A percentile compares a stretch with the other conserved stretches of the same genome.
Conservation (phyloP, 352 stramenopile genomes). For the Pythium monospermum region DNA sequence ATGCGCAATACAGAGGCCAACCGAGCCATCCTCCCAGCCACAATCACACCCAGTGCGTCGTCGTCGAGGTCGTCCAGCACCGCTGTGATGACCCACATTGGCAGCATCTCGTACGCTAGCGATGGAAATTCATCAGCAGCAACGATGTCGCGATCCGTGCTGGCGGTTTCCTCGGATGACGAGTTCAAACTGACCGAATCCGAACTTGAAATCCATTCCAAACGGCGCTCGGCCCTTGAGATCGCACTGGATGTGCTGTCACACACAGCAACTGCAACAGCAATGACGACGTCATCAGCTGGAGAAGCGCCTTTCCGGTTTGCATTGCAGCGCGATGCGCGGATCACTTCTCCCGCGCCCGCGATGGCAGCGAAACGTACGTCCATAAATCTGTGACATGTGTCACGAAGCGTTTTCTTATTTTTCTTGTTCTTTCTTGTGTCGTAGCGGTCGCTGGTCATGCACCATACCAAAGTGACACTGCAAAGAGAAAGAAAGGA, state of each 20-base stretch:
- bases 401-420: background rate
- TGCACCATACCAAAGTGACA: conserved; percentile 24
- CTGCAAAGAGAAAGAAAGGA: conserved; percentile 27
- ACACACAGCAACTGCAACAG: background rate
- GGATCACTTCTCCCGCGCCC: conserved; percentile 15
- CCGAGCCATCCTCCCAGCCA: background rate
- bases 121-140: background rate
- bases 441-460: conserved; percentile 21
- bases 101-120: conserved; percentile 12
- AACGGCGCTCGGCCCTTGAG: conserved; percentile 36
- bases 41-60: too few species aligned
- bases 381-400: conserved; percentile 12
- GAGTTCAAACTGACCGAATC: conserved; percentile 34
- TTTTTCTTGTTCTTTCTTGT: background rate
- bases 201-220: conserved; percentile 31
- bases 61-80: conserved; percentile 12
- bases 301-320: conserved; percentile 48
- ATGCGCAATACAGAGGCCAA: background rate
- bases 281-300: too few species aligned
- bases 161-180: too few species aligned
- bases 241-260: conserved; percentile 35
- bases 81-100: conserved; percentile 15
- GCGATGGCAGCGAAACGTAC: conserved; percentile 3
- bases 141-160: too few species aligned
- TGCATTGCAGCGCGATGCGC: background rate